Percentiles rank a stretch among this genome's conserved stretches.
phyloP scores from a whole-genome alignment of 371 early-diverging fungal genomes.

The Mucor racemosus region DNA sequence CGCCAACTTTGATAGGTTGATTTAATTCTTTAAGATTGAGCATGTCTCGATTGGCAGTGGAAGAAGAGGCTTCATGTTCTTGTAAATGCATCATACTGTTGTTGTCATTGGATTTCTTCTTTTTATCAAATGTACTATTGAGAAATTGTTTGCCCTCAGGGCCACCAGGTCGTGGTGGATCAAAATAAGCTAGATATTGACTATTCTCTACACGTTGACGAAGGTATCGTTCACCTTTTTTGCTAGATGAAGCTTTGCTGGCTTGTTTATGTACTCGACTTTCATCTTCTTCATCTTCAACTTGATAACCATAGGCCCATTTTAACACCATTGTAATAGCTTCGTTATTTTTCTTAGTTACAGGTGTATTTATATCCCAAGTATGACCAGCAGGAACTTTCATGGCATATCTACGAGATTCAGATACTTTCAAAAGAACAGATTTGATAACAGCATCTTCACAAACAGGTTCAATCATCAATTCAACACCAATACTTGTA shows the following conservation, averaged over 20 bases:
- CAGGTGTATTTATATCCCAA: conserved; percentile 8
- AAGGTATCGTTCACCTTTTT: conserved; percentile 9
- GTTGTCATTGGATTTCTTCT: neutral
- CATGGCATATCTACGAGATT: conserved; percentile 36
- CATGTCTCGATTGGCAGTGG: conserved; percentile 6
- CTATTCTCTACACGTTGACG: conserved; percentile 2
- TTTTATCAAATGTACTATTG: neutral
- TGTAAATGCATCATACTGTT: neutral
- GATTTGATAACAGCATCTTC: conserved; percentile 26
- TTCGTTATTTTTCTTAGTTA: conserved; percentile 28
- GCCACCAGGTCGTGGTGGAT: conserved; percentile 15
- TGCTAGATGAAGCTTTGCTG: neutral
- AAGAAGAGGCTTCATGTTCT: conserved; percentile 6
- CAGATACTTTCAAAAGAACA: conserved; percentile 22
- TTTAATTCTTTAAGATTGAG: conserved; percentile 40
- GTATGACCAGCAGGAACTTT: conserved; percentile 33
- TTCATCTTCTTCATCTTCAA: conserved; percentile 19
- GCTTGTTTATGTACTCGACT: neutral
- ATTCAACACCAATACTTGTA: conserved; percentile 42
- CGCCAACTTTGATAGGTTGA: conserved; percentile 35
- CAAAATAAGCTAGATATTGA: conserved; percentile 13
- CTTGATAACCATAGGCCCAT: conserved; percentile 45
- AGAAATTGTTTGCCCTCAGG: conserved; percentile 10
- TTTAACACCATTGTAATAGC: conserved; percentile 33
- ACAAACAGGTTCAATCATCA: conserved; percentile 39